Evolutionary conservation across 2,329 filamentous ascomycete genomes (phyloP).

Genomic region (Byssoonygena ceratinophila): DNA sequence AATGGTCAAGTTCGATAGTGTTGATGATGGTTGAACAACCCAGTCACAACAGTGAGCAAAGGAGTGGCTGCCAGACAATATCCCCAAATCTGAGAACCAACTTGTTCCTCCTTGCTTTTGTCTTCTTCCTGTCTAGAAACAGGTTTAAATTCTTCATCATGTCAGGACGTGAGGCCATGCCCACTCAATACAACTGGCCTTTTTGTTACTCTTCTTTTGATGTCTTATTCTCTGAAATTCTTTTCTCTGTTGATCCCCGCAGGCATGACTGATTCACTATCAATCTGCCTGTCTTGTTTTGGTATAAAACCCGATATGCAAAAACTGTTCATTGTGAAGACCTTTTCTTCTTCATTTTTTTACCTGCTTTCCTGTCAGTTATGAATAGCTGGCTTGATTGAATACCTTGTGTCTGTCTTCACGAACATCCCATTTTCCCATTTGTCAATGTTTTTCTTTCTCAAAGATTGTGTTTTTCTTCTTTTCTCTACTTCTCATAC

Average conservation of each 20-base stretch:
- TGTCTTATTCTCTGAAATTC: not conserved
- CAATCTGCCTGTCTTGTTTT: not conserved
- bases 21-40: not conserved
- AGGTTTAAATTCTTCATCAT: too few relatives aligned
- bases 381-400: not conserved
- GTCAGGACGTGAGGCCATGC: too few relatives aligned
- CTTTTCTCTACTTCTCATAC: conserved; percentile 4
- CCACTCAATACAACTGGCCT: too few relatives aligned
- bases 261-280: not conserved
- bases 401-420: not conserved
- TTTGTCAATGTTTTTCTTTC: not conserved
- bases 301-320: not conserved
- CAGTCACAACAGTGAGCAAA: not conserved
- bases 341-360: not conserved
- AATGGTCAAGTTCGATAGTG: conserved; percentile 3
- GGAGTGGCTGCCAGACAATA: too few relatives aligned
- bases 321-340: not conserved
- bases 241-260: not conserved
- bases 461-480: not conserved
- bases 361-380: not conserved
- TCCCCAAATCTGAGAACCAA: too few relatives aligned
- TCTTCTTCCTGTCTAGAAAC: too few relatives aligned
- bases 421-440: not conserved
- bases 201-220: not conserved
- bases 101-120: too few relatives aligned